A percentile compares a stretch with the other conserved stretches of the same genome.
Evolutionary conservation across 2,329 filamentous ascomycete species (phyloP).

Genomic region (Trichophyton mentagrophytes): DNA sequence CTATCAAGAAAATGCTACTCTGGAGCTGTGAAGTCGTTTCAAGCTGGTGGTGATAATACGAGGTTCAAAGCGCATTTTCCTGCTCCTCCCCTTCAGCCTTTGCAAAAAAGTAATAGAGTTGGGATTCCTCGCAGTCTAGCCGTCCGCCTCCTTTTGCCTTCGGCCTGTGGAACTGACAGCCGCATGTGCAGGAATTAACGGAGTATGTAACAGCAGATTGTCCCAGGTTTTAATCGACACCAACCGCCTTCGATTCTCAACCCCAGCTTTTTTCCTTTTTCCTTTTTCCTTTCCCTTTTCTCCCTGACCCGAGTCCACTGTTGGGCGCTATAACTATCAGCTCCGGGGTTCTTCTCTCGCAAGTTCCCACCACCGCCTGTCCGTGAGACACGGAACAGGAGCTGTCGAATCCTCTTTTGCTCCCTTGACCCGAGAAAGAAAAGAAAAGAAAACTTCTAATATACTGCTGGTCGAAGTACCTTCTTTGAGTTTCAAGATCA

Average conservation of each 20-base stretch:
- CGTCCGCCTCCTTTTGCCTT: neutral
- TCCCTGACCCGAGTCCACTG: neutral
- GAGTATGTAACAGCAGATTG: slow-evolving; percentile 1
- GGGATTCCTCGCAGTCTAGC: slow-evolving; percentile 3
- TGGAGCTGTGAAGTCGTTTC: neutral
- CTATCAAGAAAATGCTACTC: neutral
- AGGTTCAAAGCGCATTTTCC: slow-evolving; percentile 2
- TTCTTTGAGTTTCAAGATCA: slow-evolving; percentile 2
- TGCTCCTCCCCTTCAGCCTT: neutral
- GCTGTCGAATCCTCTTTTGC: neutral
- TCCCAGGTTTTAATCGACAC: slow-evolving; percentile 3
- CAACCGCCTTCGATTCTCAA: neutral
- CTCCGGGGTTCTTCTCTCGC: neutral
- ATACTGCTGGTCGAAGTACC: neutral
- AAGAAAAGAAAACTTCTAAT: neutral
- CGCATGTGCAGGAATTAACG: neutral
- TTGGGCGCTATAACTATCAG: neutral
- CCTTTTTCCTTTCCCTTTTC: neutral
- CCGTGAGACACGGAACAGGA: slow-evolving; percentile 1
- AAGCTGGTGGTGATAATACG: neutral
- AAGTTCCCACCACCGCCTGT: neutral
- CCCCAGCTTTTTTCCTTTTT: neutral
- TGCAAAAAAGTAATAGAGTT: slow-evolving; percentile 2
- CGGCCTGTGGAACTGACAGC: slow-evolving; percentile 3
- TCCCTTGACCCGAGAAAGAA: neutral